These are phyloP conservation scores for Parafenestella ontariensis DNA, from an alignment of 2,329 filamentous ascomycete species.

Conservation along the genomic window DNA sequence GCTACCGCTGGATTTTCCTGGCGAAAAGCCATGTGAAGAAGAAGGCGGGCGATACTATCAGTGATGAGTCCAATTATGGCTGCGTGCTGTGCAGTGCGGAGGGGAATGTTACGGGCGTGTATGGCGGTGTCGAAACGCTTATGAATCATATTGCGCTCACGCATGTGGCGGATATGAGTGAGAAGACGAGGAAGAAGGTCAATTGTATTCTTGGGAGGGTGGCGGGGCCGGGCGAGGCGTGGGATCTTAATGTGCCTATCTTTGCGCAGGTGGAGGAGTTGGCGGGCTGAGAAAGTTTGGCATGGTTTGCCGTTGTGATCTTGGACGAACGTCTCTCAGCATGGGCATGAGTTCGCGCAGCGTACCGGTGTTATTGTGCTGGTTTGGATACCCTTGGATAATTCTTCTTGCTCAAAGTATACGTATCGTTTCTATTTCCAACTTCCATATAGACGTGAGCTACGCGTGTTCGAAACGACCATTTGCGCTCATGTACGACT, in stretches of 20 bases:
- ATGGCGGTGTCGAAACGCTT: conserved; percentile 48
- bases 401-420: background rate
- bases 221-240: conserved; percentile 42
- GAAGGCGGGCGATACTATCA: conserved; percentile 10
- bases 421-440: background rate
- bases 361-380: background rate
- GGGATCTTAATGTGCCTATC: conserved; percentile 48
- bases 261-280: conserved; percentile 21
- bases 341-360: background rate
- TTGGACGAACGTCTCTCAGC: background rate
- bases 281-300: background rate
- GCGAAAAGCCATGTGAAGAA: conserved; percentile 45
- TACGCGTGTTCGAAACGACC: no score
- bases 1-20: conserved; percentile 50
- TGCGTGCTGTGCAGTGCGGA: conserved; percentile 47
- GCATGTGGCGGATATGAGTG: conserved; percentile 42
- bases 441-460: no score
- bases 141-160: conserved; percentile 49
- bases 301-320: background rate
- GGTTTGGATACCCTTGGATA: background rate
- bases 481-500: no score
- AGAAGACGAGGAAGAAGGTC: conserved; percentile 37
- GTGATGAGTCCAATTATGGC: conserved; percentile 39
- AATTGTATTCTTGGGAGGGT: conserved; percentile 47
- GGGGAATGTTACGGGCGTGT: conserved; percentile 41